Evolutionary conservation across 1,284 basidiomycete genomes (phyloP).

Genomic region (Puccinia coronata): DNA sequence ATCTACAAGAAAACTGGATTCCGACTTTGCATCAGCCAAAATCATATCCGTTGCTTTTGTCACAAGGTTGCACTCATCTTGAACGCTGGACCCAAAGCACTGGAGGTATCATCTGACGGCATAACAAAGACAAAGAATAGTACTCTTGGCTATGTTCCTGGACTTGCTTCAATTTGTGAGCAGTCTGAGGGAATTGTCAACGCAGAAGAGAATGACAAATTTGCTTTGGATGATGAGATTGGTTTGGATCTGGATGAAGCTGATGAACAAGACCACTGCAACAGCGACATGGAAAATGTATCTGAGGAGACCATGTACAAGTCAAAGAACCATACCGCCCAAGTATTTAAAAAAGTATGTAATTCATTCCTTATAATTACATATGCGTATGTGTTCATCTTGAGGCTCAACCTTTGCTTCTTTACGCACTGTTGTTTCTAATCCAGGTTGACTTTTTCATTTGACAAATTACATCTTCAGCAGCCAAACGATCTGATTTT

Average conservation of each 20-base stretch:
- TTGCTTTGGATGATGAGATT: too few species aligned
- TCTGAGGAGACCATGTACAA: too few species aligned
- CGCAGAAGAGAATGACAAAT: neutral
- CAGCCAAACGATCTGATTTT: slow-evolving; percentile 2
- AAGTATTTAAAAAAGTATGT: neutral
- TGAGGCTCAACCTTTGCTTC: too few species aligned
- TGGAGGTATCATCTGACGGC: neutral
- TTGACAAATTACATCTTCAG: neutral
- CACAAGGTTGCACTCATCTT: slow-evolving; percentile 16
- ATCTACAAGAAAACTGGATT: neutral
- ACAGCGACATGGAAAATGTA: too few species aligned
- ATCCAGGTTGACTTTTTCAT: slow-evolving; percentile 22
- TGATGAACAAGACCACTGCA: too few species aligned
- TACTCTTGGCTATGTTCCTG: slow-evolving; percentile 1
- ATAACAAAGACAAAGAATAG: neutral
- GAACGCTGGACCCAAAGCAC: slow-evolving; percentile 2
- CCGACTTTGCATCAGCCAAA: neutral
- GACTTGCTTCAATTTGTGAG: neutral
- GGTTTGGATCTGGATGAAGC: too few species aligned
- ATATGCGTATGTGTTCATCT: too few species aligned
- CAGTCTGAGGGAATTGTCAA: neutral
- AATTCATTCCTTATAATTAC: too few species aligned
- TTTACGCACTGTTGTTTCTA: too few species aligned
- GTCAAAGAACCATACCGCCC: neutral
- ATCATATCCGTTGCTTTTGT: neutral